Conservation (phyloP, 768 basidiomycete species). For the Neoboletus brunneissimus region DNA sequence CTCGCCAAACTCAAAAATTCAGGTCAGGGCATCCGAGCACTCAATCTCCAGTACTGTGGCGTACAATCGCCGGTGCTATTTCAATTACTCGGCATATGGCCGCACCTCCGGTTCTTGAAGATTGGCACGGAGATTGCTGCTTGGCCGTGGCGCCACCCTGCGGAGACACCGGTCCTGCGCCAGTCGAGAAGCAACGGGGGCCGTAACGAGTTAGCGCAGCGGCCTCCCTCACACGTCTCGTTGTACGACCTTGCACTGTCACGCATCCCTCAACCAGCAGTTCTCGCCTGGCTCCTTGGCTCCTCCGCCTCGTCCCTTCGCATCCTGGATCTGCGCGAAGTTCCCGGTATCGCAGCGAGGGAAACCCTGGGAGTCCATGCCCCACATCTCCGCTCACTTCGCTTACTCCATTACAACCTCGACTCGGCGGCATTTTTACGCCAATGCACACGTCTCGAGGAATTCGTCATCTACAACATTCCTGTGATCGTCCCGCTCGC, state of each 20-base stretch:
- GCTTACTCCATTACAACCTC: conserved; percentile 36
- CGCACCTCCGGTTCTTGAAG: conserved; percentile 37
- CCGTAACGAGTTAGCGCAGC: neutral
- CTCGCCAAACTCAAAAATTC: conserved; percentile 26
- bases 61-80: conserved; percentile 44
- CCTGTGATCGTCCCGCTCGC: conserved; percentile 35
- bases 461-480: conserved; percentile 38
- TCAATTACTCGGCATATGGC: conserved; percentile 40
- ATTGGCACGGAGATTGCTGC: conserved; percentile 38
- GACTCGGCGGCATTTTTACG: conserved; percentile 34
- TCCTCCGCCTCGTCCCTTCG: conserved; percentile 35
- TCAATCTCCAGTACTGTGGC: conserved; percentile 34
- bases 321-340: conserved; percentile 41
- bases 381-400: conserved; percentile 41
- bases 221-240: conserved; percentile 13
- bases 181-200: neutral
- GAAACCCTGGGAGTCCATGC: conserved; percentile 30
- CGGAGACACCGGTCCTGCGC: conserved; percentile 11
- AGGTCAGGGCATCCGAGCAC: conserved; percentile 30
- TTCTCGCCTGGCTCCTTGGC: conserved; percentile 41
- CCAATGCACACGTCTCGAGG: conserved; percentile 38
- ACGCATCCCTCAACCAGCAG: conserved; percentile 31
- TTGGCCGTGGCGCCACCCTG: conserved; percentile 28
- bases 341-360: conserved; percentile 26
- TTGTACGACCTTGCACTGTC: conserved; percentile 43